Percentiles rank a stretch among this genome's conserved stretches.
These are phyloP conservation scores for Cornus controversa DNA, from an alignment of 148 eudicot genomes.

Conservation along the genomic window DNA sequence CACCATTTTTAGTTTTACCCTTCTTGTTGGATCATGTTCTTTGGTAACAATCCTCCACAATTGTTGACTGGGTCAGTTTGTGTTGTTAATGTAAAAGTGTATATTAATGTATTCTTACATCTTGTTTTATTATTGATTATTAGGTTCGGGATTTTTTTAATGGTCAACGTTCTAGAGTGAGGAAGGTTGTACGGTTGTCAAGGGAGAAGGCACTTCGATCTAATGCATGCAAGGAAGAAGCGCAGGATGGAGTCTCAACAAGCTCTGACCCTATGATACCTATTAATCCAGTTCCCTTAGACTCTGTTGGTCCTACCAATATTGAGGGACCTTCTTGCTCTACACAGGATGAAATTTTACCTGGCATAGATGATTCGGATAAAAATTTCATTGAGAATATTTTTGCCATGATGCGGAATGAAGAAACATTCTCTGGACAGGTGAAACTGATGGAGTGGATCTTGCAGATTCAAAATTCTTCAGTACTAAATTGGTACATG, in stretches of 20 bases:
- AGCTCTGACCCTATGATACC: conserved; percentile 38
- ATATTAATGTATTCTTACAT: background rate
- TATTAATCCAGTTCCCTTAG: conserved; percentile 60
- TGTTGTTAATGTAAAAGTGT: too few species aligned
- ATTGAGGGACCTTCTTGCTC: conserved; percentile 63
- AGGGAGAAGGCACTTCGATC: conserved; percentile 57
- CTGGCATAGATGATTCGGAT: conserved; percentile 60
- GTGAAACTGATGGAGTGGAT: conserved; percentile 91
- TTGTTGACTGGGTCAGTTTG: too few species aligned
- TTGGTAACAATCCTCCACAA: too few species aligned
- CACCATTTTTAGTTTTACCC: too few species aligned
- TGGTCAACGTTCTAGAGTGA: conserved; percentile 73
- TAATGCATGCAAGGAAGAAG: conserved; percentile 22
- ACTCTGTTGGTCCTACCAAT: conserved; percentile 46
- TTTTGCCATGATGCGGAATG: conserved; percentile 72
- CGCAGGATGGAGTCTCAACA: conserved; percentile 37
- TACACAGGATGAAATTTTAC: conserved; percentile 50
- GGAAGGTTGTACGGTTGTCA: conserved; percentile 66
- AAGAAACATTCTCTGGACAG: conserved; percentile 82
- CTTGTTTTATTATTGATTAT: conserved; percentile 8
- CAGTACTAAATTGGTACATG: conserved; percentile 66
- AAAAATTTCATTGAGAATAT: conserved; percentile 63
- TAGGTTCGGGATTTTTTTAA: conserved; percentile 84
- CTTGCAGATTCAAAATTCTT: conserved; percentile 64
- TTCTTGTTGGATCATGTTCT: too few species aligned